phyloP scores from a whole-genome alignment of 2,329 filamentous ascomycete genomes.

The Rugonectria rugulosa region DNA sequence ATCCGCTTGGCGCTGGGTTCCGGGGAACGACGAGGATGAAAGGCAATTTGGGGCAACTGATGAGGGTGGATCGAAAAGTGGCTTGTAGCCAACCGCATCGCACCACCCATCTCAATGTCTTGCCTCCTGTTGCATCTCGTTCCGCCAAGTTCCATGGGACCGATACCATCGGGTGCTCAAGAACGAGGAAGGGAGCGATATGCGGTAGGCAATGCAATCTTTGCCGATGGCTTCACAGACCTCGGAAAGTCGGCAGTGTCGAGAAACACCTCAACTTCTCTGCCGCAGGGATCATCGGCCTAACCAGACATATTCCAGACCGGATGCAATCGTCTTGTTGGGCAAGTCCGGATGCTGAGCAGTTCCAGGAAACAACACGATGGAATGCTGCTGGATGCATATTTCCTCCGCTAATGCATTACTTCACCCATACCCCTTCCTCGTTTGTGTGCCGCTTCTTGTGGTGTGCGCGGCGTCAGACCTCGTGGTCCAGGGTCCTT shows the following conservation, averaged over 20 bases:
- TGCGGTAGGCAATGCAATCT: neutral
- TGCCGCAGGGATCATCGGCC: neutral
- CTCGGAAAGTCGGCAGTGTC: constrained; percentile 16
- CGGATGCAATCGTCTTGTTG: constrained; percentile 11
- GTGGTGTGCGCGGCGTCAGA: constrained; percentile 8
- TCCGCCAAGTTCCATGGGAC: too few species aligned
- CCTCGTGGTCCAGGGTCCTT: constrained; percentile 13
- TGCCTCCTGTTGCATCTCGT: neutral
- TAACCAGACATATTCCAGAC: neutral
- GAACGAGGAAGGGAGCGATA: constrained; percentile 6
- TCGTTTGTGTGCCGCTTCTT: neutral
- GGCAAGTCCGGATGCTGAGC: neutral
- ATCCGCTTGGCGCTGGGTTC: constrained; percentile 22
- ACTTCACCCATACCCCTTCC: constrained; percentile 9
- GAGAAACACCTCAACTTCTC: neutral
- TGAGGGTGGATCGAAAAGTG: constrained; percentile 12
- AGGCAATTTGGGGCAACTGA: constrained; percentile 5
- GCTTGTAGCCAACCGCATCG: constrained; percentile 21
- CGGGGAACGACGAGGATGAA: constrained; percentile 4
- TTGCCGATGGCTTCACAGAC: constrained; percentile 4
- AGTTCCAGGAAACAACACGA: constrained; percentile 1
- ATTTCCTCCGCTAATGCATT: constrained; percentile 3
- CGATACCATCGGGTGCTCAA: neutral
- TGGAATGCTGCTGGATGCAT: constrained; percentile 6
- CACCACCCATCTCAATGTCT: constrained; percentile 5